Percentiles rank a stretch among this genome's conserved stretches.
phyloP scores from a whole-genome alignment of 2,329 filamentous ascomycete genomes.

The Trichoderma afroharzianum region DNA sequence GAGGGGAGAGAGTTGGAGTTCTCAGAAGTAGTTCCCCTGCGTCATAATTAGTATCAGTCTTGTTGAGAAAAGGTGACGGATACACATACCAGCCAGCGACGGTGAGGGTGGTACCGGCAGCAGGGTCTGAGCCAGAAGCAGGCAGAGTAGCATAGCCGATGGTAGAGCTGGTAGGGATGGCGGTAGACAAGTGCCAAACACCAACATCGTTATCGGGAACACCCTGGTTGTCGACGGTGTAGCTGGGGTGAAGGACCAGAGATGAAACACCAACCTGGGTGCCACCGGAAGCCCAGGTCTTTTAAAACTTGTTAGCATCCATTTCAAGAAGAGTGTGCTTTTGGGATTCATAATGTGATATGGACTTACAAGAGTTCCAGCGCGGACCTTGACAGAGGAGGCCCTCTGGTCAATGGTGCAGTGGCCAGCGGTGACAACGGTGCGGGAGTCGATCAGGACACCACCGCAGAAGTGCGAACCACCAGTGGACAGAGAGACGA shows the following conservation, averaged over 20 bases:
- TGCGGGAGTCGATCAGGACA: background rate
- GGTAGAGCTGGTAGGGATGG: background rate
- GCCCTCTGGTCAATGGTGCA: background rate
- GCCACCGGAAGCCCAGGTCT: background rate
- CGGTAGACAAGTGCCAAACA: background rate
- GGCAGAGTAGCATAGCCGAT: background rate
- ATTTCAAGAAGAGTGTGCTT: background rate
- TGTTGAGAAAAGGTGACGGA: background rate
- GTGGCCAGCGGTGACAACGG: background rate
- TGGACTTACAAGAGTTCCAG: background rate
- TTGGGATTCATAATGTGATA: background rate
- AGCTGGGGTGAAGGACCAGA: background rate
- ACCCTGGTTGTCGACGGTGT: background rate
- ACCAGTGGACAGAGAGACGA: background rate
- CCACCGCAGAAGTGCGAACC: background rate
- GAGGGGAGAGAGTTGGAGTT: background rate
- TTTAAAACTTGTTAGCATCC: background rate
- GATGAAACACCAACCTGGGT: background rate
- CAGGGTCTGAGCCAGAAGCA: background rate
- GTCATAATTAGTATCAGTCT: background rate
- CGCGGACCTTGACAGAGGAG: background rate
- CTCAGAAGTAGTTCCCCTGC: background rate
- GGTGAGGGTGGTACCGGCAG: background rate
- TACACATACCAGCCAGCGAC: background rate
- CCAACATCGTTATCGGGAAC: background rate